Evolutionary conservation across 1,284 basidiomycete species (phyloP), one percentile per base, ranked within the genome.

Genomic region (Ganoderma multipileum): DNA sequence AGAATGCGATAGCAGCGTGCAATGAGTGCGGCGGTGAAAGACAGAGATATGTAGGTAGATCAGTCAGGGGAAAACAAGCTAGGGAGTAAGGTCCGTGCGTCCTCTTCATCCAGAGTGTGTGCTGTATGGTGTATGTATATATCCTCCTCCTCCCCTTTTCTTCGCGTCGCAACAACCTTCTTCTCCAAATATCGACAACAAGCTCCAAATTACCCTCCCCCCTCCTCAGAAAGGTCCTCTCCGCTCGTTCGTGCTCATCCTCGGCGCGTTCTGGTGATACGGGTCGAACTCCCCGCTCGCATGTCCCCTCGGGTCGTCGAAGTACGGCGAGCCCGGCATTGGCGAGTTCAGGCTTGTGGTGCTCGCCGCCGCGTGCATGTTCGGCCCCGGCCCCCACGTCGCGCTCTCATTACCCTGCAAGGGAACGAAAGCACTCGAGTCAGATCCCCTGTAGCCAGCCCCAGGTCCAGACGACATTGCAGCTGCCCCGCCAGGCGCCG

Each of bases 381-480:
- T 60, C 33, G 58, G 58, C 58, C 58, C 58, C 85, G 69, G 66
- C 60, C 68, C 69, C 69, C 68, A 68, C 59, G 83, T 82, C 70
- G 82, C 82, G 72, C 85, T 88, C 63, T 81, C 74, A 73, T 87
- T 87, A 72, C 83, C 84, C 72, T 87, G 86, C 72, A 90, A 75
- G 30, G 89, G 89, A 59, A 87, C 79, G 74, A 90, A 89, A 41
- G 86, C 85, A 71, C 87, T 89, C 71, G 85, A 86, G 77, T 89
- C 85, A 72, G 87, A 87, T 75, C 76, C 77, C 33, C 81, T 78
- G 69, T 81, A 67, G 54, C 77, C 76, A 59, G 77, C 79, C 61
- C 72, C 73, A 67, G 70, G 73, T 1, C 54, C 71, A 44, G 65
- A 50, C 67, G 60, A 68, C 33, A 33, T 33, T 8, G 69, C 72